Conservation (phyloP, 352 stramenopile genomes). For the Globisporangium cylindrosporum region DNA sequence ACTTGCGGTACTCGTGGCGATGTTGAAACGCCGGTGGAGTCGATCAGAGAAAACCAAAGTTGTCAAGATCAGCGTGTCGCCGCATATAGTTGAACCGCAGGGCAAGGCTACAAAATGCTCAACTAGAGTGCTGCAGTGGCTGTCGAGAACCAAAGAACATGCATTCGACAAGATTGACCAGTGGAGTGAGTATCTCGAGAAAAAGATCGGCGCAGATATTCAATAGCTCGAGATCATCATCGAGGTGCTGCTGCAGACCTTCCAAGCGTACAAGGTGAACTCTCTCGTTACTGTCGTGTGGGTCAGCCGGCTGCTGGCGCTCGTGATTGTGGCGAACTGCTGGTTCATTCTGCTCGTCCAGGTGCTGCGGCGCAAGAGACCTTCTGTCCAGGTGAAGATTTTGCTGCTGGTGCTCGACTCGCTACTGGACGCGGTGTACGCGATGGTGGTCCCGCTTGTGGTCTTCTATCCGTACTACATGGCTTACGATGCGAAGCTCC, state of each 20-base stretch:
- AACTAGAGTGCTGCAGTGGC: not conserved
- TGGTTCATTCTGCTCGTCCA: not conserved
- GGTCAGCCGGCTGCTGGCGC: slow-evolving; percentile 1
- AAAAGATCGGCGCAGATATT: not conserved
- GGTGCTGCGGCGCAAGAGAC: not conserved
- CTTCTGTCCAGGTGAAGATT: not conserved
- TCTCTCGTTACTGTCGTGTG: not conserved
- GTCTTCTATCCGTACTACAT: not conserved
- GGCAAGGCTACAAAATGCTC: not conserved
- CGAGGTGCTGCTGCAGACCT: not conserved
- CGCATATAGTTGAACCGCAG: not conserved
- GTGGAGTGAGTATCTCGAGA: not conserved
- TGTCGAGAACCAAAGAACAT: not conserved
- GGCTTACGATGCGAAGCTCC: not conserved
- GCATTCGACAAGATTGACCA: not conserved
- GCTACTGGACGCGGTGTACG: not conserved
- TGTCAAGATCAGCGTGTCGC: not conserved
- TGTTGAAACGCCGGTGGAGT: not conserved
- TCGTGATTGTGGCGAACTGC: not conserved
- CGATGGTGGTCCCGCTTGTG: not conserved
- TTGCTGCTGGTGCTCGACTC: not conserved
- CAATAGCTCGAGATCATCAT: not conserved
- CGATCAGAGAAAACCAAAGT: not conserved
- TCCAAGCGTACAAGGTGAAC: not conserved
- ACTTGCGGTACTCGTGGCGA: not conserved